Evolutionary conservation across 192 early-diverging fungal species (phyloP).

Genomic region (Entomortierella lignicola): DNA sequence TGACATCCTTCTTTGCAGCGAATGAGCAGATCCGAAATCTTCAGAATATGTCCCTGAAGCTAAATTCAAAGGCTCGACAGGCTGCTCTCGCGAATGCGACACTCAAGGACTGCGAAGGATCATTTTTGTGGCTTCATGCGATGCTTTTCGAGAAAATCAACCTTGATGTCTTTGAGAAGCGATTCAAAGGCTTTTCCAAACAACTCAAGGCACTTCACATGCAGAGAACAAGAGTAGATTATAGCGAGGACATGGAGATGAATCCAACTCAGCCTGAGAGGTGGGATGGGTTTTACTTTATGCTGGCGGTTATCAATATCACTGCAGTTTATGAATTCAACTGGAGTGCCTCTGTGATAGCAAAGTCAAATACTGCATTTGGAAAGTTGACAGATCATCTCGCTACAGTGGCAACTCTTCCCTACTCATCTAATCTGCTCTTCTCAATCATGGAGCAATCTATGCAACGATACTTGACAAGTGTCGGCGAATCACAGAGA

Average conservation of each 20-base stretch:
- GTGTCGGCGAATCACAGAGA: conserved; percentile 4
- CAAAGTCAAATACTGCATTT: conserved; percentile 24
- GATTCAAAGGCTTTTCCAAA: conserved; percentile 29
- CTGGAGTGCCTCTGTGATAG: conserved; percentile 42
- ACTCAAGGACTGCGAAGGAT: conserved; percentile 29
- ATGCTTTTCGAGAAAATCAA: conserved; percentile 72
- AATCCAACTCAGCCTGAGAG: background rate
- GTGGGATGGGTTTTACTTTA: conserved; percentile 61
- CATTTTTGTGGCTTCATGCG: conserved; percentile 63
- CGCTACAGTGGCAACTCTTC: conserved; percentile 32
- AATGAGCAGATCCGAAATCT: conserved; percentile 56
- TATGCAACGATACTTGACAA: conserved; percentile 49
- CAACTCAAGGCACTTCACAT: conserved; percentile 24
- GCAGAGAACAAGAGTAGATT: background rate
- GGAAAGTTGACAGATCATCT: conserved; percentile 21
- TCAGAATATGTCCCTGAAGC: conserved; percentile 18
- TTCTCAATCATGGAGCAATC: conserved; percentile 51
- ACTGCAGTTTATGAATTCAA: conserved; percentile 64
- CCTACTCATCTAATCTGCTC: conserved; percentile 51
- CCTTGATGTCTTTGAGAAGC: conserved; percentile 61
- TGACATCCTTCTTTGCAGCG: conserved; percentile 60
- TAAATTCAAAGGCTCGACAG: conserved; percentile 27
- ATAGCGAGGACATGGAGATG: background rate
- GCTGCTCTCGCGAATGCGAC: conserved; percentile 16
- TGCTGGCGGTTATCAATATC: conserved; percentile 58